These are phyloP conservation scores for Blepharisma undulans DNA, from an alignment of 169 alveolate species.

Conservation along the genomic window DNA sequence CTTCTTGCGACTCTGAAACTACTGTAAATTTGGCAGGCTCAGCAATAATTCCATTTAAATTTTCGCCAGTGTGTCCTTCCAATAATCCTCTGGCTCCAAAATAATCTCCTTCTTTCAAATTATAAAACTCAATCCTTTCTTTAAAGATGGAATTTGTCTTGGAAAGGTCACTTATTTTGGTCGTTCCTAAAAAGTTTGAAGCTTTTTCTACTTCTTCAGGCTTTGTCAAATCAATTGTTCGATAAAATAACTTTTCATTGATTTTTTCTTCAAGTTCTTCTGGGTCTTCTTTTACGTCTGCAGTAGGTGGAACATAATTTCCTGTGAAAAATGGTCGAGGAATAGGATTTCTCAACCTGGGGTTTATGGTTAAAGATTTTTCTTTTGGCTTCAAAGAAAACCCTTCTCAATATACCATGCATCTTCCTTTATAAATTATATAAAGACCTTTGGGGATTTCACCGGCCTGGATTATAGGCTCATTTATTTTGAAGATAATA, in stretches of 20 bases:
- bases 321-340: background rate
- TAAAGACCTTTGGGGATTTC: constrained; percentile 33
- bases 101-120: constrained; percentile 24
- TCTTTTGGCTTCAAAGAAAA: background rate
- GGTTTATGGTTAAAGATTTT: background rate
- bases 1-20: background rate
- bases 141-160: background rate
- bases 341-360: background rate
- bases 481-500: background rate
- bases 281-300: background rate
- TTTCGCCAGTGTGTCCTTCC: constrained; percentile 3
- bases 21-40: constrained; percentile 31
- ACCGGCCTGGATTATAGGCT: background rate
- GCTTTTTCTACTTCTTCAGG: background rate
- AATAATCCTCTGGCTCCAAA: constrained; percentile 40
- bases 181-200: background rate
- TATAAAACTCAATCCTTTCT: background rate
- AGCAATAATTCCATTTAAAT: background rate
- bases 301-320: background rate
- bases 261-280: background rate
- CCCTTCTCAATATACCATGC: constrained; percentile 20
- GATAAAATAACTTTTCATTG: background rate
- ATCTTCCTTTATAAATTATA: constrained; percentile 27
- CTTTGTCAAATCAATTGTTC: background rate
- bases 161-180: background rate